Evolutionary conservation across 352 stramenopile species (phyloP).

Genomic region (Phytopythium sindhum): DNA sequence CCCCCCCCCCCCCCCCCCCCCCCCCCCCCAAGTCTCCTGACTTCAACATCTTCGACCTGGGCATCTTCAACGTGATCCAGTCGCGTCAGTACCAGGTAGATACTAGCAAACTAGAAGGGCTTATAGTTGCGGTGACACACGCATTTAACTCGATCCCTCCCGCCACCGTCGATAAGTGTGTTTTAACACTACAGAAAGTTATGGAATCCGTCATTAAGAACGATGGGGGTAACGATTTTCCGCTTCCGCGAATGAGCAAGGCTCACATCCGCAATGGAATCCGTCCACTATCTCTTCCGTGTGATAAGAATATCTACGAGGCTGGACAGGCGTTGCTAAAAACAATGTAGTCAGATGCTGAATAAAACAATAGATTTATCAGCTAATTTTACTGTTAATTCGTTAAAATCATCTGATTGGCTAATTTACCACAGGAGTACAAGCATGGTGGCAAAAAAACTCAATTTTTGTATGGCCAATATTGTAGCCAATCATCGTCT

Average conservation of each 20-base stretch:
- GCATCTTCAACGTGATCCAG: constrained; percentile 2
- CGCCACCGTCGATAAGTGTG: neutral
- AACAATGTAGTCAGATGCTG: too few relatives aligned
- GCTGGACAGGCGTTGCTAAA: too few relatives aligned
- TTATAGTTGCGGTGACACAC: neutral
- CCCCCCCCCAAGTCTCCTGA: constrained; percentile 1
- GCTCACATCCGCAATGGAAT: neutral
- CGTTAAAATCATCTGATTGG: too few relatives aligned
- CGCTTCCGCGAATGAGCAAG: neutral
- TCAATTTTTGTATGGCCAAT: too few relatives aligned
- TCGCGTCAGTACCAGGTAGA: neutral
- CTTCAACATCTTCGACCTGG: constrained; percentile 3
- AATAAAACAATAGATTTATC: too few relatives aligned
- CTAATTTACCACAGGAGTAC: too few relatives aligned
- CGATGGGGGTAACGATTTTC: neutral
- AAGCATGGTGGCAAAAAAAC: too few relatives aligned
- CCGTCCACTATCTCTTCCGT: neutral
- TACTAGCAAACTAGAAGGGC: neutral
- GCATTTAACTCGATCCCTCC: neutral
- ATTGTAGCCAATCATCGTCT: too few relatives aligned
- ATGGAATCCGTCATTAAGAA: neutral
- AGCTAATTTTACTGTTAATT: too few relatives aligned
- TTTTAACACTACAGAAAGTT: constrained; percentile 1
- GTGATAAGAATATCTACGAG: too few relatives aligned
- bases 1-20: too few relatives aligned